Evolutionary conservation across 2,329 filamentous ascomycete species (phyloP).

Genomic region (Ceratocystis alfenasii): DNA sequence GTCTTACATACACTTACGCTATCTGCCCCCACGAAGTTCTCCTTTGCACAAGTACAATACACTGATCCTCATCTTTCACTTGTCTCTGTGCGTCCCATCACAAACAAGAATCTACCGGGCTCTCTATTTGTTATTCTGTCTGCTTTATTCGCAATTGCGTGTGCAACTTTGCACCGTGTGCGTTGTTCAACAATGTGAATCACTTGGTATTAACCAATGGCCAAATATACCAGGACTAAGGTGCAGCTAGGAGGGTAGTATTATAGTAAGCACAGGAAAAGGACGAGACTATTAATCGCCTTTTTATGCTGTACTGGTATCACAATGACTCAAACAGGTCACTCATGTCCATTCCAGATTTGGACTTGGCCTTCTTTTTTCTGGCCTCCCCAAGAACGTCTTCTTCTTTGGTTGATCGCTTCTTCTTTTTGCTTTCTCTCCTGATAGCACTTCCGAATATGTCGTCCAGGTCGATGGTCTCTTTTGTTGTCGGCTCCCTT

Average conservation of each 20-base stretch:
- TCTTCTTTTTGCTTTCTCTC: constrained; percentile 29
- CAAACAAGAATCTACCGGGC: neutral
- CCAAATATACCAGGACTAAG: neutral
- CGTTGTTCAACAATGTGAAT: neutral
- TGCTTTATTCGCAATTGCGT: neutral
- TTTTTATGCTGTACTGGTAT: neutral
- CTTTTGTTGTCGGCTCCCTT: neutral
- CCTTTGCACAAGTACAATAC: neutral
- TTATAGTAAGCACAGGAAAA: neutral
- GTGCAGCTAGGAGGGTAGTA: neutral
- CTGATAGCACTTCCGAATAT: constrained; percentile 15
- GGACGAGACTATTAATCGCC: neutral
- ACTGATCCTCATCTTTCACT: neutral
- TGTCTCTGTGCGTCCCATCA: neutral
- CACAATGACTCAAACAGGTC: constrained; percentile 49
- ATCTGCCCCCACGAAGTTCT: neutral
- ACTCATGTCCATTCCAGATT: constrained; percentile 30
- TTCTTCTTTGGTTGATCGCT: constrained; percentile 22
- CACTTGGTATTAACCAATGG: neutral
- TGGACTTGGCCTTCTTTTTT: constrained; percentile 46
- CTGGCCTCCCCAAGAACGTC: constrained; percentile 26
- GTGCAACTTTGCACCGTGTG: neutral
- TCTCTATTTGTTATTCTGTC: neutral
- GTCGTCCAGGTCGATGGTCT: constrained; percentile 14
- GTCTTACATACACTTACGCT: neutral